phyloP scores from a whole-genome alignment of 345 rosid genomes.

The Syzygium aromaticum region DNA sequence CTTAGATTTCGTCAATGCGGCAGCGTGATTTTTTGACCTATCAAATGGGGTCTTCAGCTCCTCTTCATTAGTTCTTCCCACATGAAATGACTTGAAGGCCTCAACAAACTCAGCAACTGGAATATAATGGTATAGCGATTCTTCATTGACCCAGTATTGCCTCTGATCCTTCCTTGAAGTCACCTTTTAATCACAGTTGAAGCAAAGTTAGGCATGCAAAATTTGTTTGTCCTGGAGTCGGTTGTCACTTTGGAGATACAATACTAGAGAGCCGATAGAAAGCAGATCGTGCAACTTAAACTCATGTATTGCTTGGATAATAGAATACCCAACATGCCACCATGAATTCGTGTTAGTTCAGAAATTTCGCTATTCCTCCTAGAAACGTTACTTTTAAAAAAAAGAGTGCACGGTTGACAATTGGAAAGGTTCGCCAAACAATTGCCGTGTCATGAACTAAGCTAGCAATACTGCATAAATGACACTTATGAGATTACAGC shows the following conservation, averaged over 20 bases:
- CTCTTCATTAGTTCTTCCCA: not conserved
- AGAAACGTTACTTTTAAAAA: not conserved
- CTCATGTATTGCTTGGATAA: not conserved
- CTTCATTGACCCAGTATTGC: conserved; percentile 5
- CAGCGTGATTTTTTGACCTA: conserved; percentile 6
- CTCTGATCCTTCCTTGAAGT: conserved; percentile 15
- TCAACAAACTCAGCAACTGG: conserved; percentile 2
- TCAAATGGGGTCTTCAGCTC: conserved; percentile 7
- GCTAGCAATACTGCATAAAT: not conserved
- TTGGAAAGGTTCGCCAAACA: not conserved
- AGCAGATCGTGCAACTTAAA: not conserved
- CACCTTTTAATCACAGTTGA: conserved; percentile 1
- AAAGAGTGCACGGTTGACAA: not conserved
- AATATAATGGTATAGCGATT: not conserved
- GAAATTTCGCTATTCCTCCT: not conserved
- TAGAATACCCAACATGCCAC: not conserved
- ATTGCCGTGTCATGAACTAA: not conserved
- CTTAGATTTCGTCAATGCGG: conserved; percentile 5
- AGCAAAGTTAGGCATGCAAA: not conserved
- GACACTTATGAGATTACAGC: not conserved
- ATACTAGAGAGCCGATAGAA: not conserved
- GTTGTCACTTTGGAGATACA: not conserved
- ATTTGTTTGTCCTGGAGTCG: not conserved
- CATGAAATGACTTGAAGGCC: conserved; percentile 3
- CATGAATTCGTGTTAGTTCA: not conserved